Evolutionary conservation across 345 rosid genomes (phyloP).

Genomic region (Populus alba): DNA sequence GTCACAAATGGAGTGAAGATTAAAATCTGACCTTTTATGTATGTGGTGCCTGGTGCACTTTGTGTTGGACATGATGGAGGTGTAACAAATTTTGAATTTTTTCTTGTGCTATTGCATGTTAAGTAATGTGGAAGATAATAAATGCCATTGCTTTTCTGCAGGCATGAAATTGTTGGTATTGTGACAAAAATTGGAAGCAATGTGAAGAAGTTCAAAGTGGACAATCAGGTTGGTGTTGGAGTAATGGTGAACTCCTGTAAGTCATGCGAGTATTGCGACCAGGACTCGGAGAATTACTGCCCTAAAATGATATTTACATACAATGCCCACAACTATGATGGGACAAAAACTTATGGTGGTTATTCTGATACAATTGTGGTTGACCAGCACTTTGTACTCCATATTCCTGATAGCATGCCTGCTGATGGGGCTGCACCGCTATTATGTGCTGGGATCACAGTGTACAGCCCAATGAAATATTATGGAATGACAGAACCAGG

Average conservation of each 20-base stretch:
- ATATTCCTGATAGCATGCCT: conserved; percentile 64
- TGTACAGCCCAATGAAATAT: conserved; percentile 86
- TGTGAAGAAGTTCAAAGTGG: conserved; percentile 62
- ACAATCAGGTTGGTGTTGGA: conserved; percentile 77
- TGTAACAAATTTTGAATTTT: too few relatives aligned
- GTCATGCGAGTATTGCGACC: conserved; percentile 65
- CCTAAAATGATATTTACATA: conserved; percentile 52
- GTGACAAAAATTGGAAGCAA: conserved; percentile 61
- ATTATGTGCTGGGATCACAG: conserved; percentile 84
- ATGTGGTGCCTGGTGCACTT: not conserved
- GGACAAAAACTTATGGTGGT: conserved; percentile 68
- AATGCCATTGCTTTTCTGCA: conserved; percentile 23
- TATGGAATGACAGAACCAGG: conserved; percentile 82
- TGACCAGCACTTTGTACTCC: conserved; percentile 62
- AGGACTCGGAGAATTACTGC: conserved; percentile 77
- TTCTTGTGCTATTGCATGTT: too few relatives aligned
- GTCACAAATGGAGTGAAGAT: not conserved
- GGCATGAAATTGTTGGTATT: conserved; percentile 81
- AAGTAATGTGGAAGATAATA: not conserved
- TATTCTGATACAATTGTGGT: conserved; percentile 71
- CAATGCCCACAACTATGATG: conserved; percentile 46
- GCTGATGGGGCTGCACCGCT: conserved; percentile 68
- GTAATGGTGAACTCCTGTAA: conserved; percentile 67
- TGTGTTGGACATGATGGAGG: too few relatives aligned
- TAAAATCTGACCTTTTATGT: not conserved